Evolutionary conservation across 208 protist genomes (phyloP).

Genomic region (Crithidia sp.): DNA sequence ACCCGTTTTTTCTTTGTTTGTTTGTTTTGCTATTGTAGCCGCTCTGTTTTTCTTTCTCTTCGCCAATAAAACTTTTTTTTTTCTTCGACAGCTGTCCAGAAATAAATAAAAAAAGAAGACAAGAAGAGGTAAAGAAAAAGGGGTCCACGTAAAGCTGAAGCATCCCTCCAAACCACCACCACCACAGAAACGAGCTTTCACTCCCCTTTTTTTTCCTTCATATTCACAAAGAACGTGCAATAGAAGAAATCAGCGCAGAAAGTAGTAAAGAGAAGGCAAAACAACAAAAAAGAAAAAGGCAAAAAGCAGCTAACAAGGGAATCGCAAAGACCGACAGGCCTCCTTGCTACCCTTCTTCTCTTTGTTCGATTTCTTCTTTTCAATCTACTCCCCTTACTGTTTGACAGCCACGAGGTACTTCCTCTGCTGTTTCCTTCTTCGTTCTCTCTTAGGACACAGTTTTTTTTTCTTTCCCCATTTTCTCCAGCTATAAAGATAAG

Average conservation of each 20-base stretch:
- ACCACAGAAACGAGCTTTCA: no score
- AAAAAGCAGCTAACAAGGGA: no score
- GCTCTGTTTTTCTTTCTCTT: no score
- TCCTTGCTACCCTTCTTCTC: no score
- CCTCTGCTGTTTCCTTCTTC: background rate
- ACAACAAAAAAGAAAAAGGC: background rate
- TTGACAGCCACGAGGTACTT: background rate
- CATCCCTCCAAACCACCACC: no score
- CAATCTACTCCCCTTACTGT: no score
- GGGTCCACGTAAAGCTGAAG: background rate
- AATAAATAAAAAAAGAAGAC: background rate
- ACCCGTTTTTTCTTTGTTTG: background rate
- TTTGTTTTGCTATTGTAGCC: background rate
- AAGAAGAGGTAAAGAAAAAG: background rate
- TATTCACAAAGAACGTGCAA: background rate
- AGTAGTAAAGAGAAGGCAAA: background rate
- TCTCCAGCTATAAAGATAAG: background rate
- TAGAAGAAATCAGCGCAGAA: background rate
- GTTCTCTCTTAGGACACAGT: constrained; percentile 12
- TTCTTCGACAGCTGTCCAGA: no score
- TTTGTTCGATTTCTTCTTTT: no score
- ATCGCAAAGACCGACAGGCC: no score
- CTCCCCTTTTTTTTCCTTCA: constrained; percentile 5
- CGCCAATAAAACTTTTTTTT: no score
- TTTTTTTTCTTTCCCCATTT: constrained; percentile 11